phyloP scores from a whole-genome alignment of 106 monocot genomes.

The Dendrobium officinale region DNA sequence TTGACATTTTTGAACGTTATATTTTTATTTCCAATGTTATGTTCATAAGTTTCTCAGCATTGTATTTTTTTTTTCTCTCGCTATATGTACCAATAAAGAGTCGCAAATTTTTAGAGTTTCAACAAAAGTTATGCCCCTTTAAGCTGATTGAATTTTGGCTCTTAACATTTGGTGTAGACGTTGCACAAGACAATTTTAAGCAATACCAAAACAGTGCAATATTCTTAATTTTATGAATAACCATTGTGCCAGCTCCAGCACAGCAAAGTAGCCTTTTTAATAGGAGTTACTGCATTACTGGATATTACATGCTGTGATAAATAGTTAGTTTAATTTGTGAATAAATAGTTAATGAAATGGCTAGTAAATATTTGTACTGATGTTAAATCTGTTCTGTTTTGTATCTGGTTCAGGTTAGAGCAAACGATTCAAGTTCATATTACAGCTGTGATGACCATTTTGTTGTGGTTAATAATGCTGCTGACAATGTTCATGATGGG shows the following conservation, averaged over 20 bases:
- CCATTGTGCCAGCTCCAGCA: neutral
- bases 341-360: neutral
- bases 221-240: neutral
- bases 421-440: conserved; percentile 12
- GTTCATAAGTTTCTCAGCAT: neutral
- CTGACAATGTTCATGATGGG: conserved; percentile 44
- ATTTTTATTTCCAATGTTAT: neutral
- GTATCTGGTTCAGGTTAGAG: conserved; percentile 13
- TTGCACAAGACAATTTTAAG: neutral
- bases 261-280: neutral
- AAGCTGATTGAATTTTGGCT: neutral
- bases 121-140: too few species aligned
- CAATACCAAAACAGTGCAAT: neutral
- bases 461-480: conserved; percentile 24
- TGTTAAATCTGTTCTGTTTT: neutral
- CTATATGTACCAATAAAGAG: too few species aligned
- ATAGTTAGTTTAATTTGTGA: neutral
- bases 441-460: conserved; percentile 23
- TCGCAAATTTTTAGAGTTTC: too few species aligned
- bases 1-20: neutral
- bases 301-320: neutral
- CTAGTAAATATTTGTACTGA: neutral
- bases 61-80: too few species aligned
- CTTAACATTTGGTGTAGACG: neutral
- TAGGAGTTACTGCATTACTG: neutral